Base-by-base conservation (phyloP, 1,139 yeast genomes). In the Yamadazyma sp. region DNA sequence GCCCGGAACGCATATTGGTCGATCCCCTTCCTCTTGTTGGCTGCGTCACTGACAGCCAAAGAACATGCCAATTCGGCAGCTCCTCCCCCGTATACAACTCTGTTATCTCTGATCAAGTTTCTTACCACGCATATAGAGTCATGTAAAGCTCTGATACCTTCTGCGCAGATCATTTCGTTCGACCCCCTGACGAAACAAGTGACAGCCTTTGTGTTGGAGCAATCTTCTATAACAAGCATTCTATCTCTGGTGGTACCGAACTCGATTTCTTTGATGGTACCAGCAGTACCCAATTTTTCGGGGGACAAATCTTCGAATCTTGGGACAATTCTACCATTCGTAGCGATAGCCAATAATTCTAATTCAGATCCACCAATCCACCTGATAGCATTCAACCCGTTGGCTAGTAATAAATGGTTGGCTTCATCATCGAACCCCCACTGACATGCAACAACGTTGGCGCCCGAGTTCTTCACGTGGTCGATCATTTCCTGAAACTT, bases 391-490 rank as follows among this genome's bases (percentile, higher is more conserved):
- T 96, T 95, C 49, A 92, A 76, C 32, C 87, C 79, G 63, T 91
- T 88, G 54, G 94, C 87, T 53, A 91, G 73, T 47, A 92, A 75
- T 58, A 92, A 70, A 64, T 94, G 97, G 66, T 92, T 94, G 33
- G 98, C 98, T 69, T 94, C 98, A 63, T 94, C 99, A 61, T 94
- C 98, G 58, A 94, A 94, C 11, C 99, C 99, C 98, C 98, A 92
- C 70, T 92, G 99, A 69, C 98, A 92, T 30, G 95, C 94, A 42
- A 92, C 98, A 38, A 91, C 80, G 61, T 91, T 92, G 26, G 99
- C 98, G 26, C 98, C 98, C 0, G 96, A 76, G 17, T 76, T 79
- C 66, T 94, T 91, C 41, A 92, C 95, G 46, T 75, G 70, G 46
- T 83, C 77, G 47, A 92, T 89, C 98, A 94, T 92, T 61, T 87